Base-by-base conservation (phyloP, 78 protist genomes). In the Chrysochromulina tobinii region DNA sequence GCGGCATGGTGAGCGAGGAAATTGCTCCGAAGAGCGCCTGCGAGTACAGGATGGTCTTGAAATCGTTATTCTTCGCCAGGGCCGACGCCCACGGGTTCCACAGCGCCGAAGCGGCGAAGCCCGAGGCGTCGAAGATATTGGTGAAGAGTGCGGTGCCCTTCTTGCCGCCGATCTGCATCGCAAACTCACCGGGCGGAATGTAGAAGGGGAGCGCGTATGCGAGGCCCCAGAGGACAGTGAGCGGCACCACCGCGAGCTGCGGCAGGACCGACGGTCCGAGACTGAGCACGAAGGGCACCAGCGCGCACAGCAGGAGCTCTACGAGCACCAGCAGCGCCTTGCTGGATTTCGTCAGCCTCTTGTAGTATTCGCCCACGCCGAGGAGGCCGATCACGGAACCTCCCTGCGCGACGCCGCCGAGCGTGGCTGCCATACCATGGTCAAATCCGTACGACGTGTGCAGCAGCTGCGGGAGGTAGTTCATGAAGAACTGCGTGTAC, bases 401-500 rank as follows among this genome's bases (percentile, higher is more conserved):
- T 14, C 83, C 79, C 51, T 69, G 79, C 51, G 53, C 79, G 12
- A 69, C 53, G 53, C 79, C 79, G 51, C 53, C 79, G 53, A 69
- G 79, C 50, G 51, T 11, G 4, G 77, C 12, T 1, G 50, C 77
- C 20, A 50, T 12, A 57, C 83, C 83, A 57, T 75, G 83, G 58
- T 38, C 54, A 51, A 21, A 79, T 9, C 64, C 87, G 17, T 51
- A 79, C 18, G 0, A 0, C 64, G 27, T 1, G 48, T 54, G 25
- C 18, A 79, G 61, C 14, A 54, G 61, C 58, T 1, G 61, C 50
- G 25, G 25, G 15, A 79, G 9, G 15, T 11, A 79, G 87, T 79
- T 79, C 87, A 79, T 79, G 48, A 79, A 79, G 59, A 54, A 79
- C 87, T 79, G 87, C n/a, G 87, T 79, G 87, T 51, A 79, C 15